Percentiles rank a stretch among this genome's conserved stretches.
phyloP scores from a whole-genome alignment of 257 asterid species.

The Solanum neorickii region DNA sequence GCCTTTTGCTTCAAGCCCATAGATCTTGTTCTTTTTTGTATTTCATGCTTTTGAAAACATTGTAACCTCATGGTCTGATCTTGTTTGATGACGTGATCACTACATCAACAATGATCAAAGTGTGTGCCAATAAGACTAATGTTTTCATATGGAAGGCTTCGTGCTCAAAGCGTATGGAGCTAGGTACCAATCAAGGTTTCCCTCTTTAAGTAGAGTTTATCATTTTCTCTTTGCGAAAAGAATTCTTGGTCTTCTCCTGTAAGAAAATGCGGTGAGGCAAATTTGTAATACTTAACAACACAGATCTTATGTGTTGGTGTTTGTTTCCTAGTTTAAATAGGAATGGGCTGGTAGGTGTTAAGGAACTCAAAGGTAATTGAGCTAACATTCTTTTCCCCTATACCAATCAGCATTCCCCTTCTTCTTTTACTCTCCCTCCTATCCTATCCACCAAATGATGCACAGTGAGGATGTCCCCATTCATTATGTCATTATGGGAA shows the following conservation, averaged over 20 bases:
- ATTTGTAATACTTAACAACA: background rate
- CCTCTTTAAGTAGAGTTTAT: background rate
- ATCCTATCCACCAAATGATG: background rate
- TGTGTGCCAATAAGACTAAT: background rate
- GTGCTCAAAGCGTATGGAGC: background rate
- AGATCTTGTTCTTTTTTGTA: background rate
- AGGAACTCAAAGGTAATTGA: background rate
- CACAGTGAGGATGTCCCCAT: background rate
- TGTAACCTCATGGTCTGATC: background rate
- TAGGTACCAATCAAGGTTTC: background rate
- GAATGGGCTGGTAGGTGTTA: background rate
- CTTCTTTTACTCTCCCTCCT: background rate
- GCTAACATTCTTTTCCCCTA: background rate
- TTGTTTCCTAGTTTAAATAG: background rate
- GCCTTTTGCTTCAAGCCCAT: background rate
- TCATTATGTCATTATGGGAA: background rate
- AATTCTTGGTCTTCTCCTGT: background rate
- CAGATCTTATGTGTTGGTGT: background rate
- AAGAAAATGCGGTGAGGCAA: background rate
- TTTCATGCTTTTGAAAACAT: background rate
- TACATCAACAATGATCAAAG: background rate
- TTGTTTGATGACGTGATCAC: background rate
- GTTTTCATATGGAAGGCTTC: background rate
- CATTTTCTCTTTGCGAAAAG: background rate
- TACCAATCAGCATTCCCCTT: background rate